Evolutionary conservation across 345 rosid species (phyloP), one percentile per base, ranked within the genome.

Genomic region (Noccaea bulbosa): DNA sequence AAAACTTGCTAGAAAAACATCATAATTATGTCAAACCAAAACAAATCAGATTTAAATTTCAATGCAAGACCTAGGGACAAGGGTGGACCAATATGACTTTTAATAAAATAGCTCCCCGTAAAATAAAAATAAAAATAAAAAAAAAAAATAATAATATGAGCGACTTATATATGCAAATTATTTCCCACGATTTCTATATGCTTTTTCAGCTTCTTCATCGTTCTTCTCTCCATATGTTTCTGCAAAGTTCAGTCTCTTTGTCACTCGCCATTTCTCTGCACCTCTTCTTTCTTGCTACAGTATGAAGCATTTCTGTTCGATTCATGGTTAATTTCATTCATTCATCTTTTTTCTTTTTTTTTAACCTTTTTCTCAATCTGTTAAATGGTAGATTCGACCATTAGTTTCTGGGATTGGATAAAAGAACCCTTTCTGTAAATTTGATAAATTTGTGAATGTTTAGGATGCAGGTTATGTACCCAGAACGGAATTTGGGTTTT

Each of bases 381-480:
- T 27, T 54, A 1, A 20, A n/a, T 44, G n/a, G n/a, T n/a, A n/a
- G n/a, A n/a, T n/a, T n/a, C n/a, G n/a, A n/a, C n/a, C n/a, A 33
- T 34, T 41, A 41, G 27, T 67, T 67, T 67, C 56, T 56, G 34
- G 10, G 53, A 43, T 43, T 57, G 4, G 40, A 39, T 49, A 51
- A 51, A 37, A 15, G 14, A 61, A 11, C 59, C 61, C 44, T 60
- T 62, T 22, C 14, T 50, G 37, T 44, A 43, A 24, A 32, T 55
- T 55, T 50, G 6, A 4, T 2, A 60, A 70, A 34, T 68, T 34
- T 60, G 20, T 64, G 8, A 55, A 37, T 72, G 22, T 62, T 48
- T n/a, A n/a, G 30, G 30, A 22, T 72, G 57, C 62, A 75, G 78
- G 74, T 1, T 75, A 14, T 52, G 58, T 75, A 53, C 64, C 74